These are phyloP conservation scores for Tuber melanosporum DNA, from an alignment of 495 filamentous ascomycete genomes.

Conservation along the genomic window DNA sequence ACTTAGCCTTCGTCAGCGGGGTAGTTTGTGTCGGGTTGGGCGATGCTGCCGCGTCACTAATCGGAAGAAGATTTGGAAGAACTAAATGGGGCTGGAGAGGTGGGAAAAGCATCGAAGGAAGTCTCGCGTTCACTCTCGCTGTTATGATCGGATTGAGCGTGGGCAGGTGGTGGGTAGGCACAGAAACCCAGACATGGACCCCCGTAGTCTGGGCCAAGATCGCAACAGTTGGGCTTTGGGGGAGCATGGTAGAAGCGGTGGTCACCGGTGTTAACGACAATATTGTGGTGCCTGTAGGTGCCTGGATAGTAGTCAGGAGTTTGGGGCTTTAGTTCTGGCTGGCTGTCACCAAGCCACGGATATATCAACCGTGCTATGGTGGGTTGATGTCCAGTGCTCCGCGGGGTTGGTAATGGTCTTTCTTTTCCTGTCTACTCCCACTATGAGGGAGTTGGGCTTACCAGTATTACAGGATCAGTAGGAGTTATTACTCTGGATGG, in stretches of 20 bases:
- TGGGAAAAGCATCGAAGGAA: slow-evolving; percentile 91
- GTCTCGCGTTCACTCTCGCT: slow-evolving; percentile 71
- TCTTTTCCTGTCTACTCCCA: background rate
- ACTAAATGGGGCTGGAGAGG: slow-evolving; percentile 95
- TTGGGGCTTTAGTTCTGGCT: slow-evolving; percentile 54
- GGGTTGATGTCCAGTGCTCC: slow-evolving; percentile 1
- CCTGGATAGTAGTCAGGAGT: slow-evolving; percentile 83
- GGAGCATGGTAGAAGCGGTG: slow-evolving; percentile 89
- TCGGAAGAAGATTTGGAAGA: slow-evolving; percentile 79
- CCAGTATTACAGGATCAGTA: background rate
- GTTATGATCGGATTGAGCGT: slow-evolving; percentile 66
- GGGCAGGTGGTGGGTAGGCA: slow-evolving; percentile 68
- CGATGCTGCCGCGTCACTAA: slow-evolving; percentile 87
- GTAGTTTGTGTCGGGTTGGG: slow-evolving; percentile 92
- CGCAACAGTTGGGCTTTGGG: slow-evolving; percentile 63
- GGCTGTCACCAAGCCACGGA: background rate
- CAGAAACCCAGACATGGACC: slow-evolving; percentile 44
- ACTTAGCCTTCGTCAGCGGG: slow-evolving; percentile 81
- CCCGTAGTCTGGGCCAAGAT: slow-evolving; percentile 52
- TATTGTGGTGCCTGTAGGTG: slow-evolving; percentile 88
- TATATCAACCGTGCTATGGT: background rate
- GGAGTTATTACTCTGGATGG: background rate
- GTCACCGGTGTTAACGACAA: slow-evolving; percentile 98
- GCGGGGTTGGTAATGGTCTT: slow-evolving; percentile 3
- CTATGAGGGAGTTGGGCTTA: background rate